Base-by-base conservation (phyloP, 2,329 filamentous ascomycete genomes). In the Curvularia eragrostidis region DNA sequence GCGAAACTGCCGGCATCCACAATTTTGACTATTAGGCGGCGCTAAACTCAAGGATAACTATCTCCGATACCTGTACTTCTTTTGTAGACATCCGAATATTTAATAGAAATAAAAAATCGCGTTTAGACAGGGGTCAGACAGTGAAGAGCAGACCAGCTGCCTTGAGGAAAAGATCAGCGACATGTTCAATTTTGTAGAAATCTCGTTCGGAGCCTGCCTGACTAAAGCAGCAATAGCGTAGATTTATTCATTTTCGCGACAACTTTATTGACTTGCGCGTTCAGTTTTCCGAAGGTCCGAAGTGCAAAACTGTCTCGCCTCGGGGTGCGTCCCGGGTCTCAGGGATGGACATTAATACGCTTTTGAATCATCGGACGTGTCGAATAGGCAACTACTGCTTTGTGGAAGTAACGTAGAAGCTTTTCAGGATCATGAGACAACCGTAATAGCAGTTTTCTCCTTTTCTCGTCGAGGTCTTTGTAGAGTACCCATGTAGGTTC, bases 401-500 rank as follows among this genome's bases (percentile, higher is more conserved):
- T 62, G 24, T 62, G 18, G 44, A 62, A 62, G 23, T 32, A 21
- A 51, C 42, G 56, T 23, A 60, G 54, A 13, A 57, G 23, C 3
- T 44, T 53, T 23, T 54, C 32, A 12, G 53, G 54, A 54, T 60
- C 26, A 32, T 54, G 9, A 9, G 3, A 53, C 38, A 54, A 12
- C 21, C 32, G 26, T 24, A 55, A 13, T 18, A 58, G 55, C 43
- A 42, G 10, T 23, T 43, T 23, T 42, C 50, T 57, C 43, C 54
- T 62, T 1, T 8, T 49, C 43, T 55, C 21, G 18, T 39, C 34
- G 7, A 62, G 23, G 44, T 62, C 50, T 53, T 59, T 12, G 38
- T 57, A 55, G 32, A 56, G 46, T 24, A 62, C 59, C 59, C 36
- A 62, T n/a, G 56, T 62, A 34, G 54, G 60, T 48, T 62, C 54